Conservation (phyloP, 805 yeast genomes). For the Allodekkera sacchari region DNA sequence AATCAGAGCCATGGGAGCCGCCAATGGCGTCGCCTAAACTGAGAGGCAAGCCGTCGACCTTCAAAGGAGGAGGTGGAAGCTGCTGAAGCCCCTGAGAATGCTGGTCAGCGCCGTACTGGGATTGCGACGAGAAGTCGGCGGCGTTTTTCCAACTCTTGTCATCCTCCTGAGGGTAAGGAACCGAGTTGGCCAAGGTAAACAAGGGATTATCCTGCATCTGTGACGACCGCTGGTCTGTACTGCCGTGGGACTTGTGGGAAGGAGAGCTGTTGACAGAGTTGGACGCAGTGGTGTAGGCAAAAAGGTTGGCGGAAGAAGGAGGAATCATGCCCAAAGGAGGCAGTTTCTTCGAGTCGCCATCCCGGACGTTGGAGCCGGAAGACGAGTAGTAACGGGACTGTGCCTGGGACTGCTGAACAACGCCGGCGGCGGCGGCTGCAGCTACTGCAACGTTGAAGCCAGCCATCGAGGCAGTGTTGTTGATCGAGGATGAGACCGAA, state of each 20-base stretch:
- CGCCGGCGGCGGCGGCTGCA: neutral
- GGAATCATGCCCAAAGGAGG: slow-evolving; percentile 4
- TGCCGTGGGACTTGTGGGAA: too few relatives aligned
- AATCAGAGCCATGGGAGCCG: too few relatives aligned
- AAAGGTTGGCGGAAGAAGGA: slow-evolving; percentile 1
- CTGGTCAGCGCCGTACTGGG: too few relatives aligned
- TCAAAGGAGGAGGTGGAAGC: too few relatives aligned
- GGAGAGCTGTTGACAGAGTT: too few relatives aligned
- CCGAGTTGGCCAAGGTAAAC: slow-evolving; percentile 24
- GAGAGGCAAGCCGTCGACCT: too few relatives aligned
- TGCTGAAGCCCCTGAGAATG: too few relatives aligned
- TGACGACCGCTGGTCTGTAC: too few relatives aligned
- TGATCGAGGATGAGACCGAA: slow-evolving; percentile 1
- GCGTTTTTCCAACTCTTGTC: neutral
- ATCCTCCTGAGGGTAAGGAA: neutral
- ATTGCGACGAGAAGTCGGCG: neutral
- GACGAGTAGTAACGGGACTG: slow-evolving; percentile 8
- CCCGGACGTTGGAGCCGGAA: slow-evolving; percentile 14
- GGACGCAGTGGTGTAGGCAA: slow-evolving; percentile 3
- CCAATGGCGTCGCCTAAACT: too few relatives aligned
- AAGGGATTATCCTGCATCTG: slow-evolving; percentile 16
- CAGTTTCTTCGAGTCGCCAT: slow-evolving; percentile 9
- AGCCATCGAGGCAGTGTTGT: slow-evolving; percentile 15
- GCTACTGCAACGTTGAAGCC: neutral
- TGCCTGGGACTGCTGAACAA: slow-evolving; percentile 2